Base-by-base conservation (phyloP, 2,329 filamentous ascomycete species). In the Alternaria sp. region DNA sequence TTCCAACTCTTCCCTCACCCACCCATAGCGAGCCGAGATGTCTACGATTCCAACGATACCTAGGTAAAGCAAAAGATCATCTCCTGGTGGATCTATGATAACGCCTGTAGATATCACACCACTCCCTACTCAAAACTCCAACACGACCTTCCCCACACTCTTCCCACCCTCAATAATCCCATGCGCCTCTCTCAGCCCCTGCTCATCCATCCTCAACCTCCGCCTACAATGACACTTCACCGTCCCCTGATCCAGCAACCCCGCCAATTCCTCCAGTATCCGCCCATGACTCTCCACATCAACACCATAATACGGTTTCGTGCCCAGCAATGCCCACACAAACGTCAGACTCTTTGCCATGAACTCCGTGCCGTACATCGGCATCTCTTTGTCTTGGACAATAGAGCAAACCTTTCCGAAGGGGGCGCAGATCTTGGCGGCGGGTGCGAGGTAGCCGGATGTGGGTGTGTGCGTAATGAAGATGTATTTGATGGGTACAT, bases 291-390 rank as follows among this genome's bases (percentile, higher is more conserved):
- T 61, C 8, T 52, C 59, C 3, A 58, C 28, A 4, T 61, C 28
- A 1, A 61, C 59, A 4, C 59, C 59, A 12, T 61, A 61, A 7
- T 61, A 61, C 3, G 59, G 59, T 28, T 61, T 61, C 3, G 59
- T 61, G 6, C 59, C 59, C 5, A 61, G 26, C 2, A 61, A 23
- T 1, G 59, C 59, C 59, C 59, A 61, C 6, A 46, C 40, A 40
- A 58, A 61, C 2, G 59, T 52, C n/a, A 61, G 26, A 17, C 59
- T 61, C 40, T 61, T 61, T 50, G 59, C 47, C 59, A 61, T 61
- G 46, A 61, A 61, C 21, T 61, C 59, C 9, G 59, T 61, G 12
- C 46, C 59, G 28, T 61, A 61, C 59, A 61, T 61, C n/a, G 59
- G 46, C 47, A 61, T 61, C 11, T 58, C 40, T 47, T 58, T 58